Evolutionary conservation across 345 rosid genomes (phyloP), one percentile per base, ranked within the genome.

Genomic region (Gossypium arboreum): DNA sequence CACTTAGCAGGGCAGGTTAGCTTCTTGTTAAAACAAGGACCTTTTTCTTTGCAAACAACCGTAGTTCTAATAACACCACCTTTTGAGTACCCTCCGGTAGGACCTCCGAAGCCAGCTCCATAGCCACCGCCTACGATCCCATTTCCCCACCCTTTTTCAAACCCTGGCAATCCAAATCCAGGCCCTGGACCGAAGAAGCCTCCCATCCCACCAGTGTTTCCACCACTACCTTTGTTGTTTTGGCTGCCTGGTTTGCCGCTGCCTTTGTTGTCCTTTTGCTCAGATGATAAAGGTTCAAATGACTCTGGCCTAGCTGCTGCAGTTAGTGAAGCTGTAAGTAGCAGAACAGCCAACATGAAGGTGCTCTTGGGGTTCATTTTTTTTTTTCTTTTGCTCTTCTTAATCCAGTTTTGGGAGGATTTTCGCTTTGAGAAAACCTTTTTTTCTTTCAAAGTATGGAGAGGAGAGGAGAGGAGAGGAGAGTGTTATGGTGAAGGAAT

Each of bases 1-100:
- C 99, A 95, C 93, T 90, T 95, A 9, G 94, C 92, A 7, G 99
- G 99, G 79, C 98, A 94, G 43, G 88, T 88, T 63, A 93, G 86
- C 87, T 90, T 95, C 91, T 89, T 95, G 41, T 84, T 84, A 76
- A 84, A 81, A 80, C 99, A 95, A 4, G 90, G 93, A 1, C 99
- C 99, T 72, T 77, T 91, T 44, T 85, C 90, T 78, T 76, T 90
- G 62, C 98, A 94, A 78, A 90, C 92, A 71, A 87, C 88, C 11
- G 85, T 86, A 1, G 97, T 81, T 78, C 89, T 88, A 9, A 89
- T 27, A 7, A 84, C 68, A 41, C 99, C 97, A 34, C 87, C 89
- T 79, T 68, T 85, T 7, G 91, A 85, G 74, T 71, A 73, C 2
- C 99, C 97, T 29, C 98, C 99, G 5, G 58, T 80, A 7, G 97